phyloP scores from a whole-genome alignment of 2,329 filamentous ascomycete genomes.

The Cladosporium cucumerinum region DNA sequence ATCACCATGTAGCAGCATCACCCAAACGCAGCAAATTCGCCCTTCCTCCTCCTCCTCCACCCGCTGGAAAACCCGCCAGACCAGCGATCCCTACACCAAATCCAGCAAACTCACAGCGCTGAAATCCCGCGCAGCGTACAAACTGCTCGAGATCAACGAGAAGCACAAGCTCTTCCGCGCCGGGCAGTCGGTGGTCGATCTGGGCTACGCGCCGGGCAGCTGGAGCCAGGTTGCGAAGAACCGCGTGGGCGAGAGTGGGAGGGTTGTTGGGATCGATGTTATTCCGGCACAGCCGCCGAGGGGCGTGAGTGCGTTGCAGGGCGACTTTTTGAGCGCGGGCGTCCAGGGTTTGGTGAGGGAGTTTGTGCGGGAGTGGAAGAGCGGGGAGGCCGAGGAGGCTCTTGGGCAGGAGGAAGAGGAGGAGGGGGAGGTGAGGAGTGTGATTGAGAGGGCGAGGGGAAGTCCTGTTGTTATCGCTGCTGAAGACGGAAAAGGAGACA shows the following conservation, averaged over 20 bases:
- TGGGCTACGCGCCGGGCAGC: constrained; percentile 72
- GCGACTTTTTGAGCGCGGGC: constrained; percentile 75
- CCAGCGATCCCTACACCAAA: constrained; percentile 66
- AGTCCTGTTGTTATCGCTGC: constrained; percentile 21
- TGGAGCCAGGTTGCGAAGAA: constrained; percentile 78
- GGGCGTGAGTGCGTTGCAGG: constrained; percentile 92
- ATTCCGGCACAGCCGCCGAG: constrained; percentile 87
- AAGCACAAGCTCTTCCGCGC: constrained; percentile 74
- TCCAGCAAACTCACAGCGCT: constrained; percentile 75
- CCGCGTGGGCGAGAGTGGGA: constrained; percentile 61
- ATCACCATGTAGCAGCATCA: not conserved
- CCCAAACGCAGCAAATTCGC: constrained; percentile 14
- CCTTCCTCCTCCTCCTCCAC: constrained; percentile 58
- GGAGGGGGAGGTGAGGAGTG: constrained; percentile 50
- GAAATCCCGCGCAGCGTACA: constrained; percentile 90
- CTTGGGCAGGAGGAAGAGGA: constrained; percentile 24
- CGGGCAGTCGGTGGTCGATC: constrained; percentile 83
- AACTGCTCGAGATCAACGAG: constrained; percentile 83
- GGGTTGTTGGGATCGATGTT: constrained; percentile 87
- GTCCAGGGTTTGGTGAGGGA: constrained; percentile 75
- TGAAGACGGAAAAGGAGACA: not conserved
- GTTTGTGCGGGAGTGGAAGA: constrained; percentile 59
- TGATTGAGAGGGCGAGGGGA: constrained; percentile 63
- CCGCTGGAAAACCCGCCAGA: constrained; percentile 79
- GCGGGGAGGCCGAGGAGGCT: constrained; percentile 31